phyloP scores from a whole-genome alignment of 345 rosid species.

The Passiflora organensis region DNA sequence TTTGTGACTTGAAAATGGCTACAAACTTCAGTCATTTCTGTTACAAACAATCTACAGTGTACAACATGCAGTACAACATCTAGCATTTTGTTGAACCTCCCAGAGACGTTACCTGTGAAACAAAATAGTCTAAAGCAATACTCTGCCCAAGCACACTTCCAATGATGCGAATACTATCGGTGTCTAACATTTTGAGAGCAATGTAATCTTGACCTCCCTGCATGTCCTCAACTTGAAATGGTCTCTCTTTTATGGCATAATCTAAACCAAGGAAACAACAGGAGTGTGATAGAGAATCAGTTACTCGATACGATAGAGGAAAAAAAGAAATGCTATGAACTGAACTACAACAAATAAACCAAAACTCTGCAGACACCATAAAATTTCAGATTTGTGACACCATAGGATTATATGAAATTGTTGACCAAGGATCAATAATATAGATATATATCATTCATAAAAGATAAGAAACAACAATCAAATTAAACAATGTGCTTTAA shows the following conservation, averaged over 20 bases:
- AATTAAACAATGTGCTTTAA: too few species aligned
- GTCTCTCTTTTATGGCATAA: slow-evolving; percentile 83
- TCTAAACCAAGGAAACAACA: slow-evolving; percentile 37
- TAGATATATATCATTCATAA: too few species aligned
- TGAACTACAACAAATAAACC: background rate
- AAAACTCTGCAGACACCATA: background rate
- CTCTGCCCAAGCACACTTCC: slow-evolving; percentile 97
- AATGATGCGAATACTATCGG: slow-evolving; percentile 75
- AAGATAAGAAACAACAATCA: too few species aligned
- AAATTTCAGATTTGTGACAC: too few species aligned
- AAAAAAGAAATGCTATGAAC: slow-evolving; percentile 1
- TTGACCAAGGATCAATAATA: too few species aligned
- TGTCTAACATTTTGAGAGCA: slow-evolving; percentile 68
- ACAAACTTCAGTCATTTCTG: too few species aligned
- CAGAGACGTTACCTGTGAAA: slow-evolving; percentile 60
- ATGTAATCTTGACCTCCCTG: slow-evolving; percentile 78
- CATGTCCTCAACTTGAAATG: slow-evolving; percentile 64
- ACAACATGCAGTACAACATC: too few species aligned
- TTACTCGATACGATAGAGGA: background rate
- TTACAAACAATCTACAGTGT: too few species aligned
- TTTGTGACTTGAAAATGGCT: too few species aligned
- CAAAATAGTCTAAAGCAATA: slow-evolving; percentile 88
- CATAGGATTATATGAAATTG: too few species aligned
- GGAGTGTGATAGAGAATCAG: slow-evolving; percentile 17
- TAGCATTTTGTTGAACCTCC: background rate